Conservation (phyloP, 1,284 basidiomycete species). For the Sanghuangporus sanghuang region DNA sequence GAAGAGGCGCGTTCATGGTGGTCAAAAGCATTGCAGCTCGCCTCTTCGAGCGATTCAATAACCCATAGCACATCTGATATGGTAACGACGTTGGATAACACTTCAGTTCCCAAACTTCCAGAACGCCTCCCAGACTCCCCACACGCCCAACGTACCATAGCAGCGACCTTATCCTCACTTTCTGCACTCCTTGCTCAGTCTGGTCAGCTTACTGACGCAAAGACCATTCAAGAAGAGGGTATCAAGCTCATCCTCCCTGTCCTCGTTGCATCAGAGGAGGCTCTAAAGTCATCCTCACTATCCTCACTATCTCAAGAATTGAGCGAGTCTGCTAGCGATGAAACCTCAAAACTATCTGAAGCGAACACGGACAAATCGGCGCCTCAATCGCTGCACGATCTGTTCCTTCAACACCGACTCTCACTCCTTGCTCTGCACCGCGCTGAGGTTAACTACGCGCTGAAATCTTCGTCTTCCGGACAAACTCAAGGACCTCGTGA, state of each 20-base stretch:
- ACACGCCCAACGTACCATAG: slow-evolving; percentile 61
- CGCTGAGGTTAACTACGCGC: slow-evolving; percentile 68
- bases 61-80: neutral
- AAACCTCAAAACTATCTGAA: neutral
- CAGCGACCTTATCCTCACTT: slow-evolving; percentile 62
- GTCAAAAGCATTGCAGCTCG: slow-evolving; percentile 48
- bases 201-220: slow-evolving; percentile 63
- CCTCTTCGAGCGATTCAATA: slow-evolving; percentile 12
- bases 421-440: slow-evolving; percentile 71
- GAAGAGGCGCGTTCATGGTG: slow-evolving; percentile 63
- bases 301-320: neutral
- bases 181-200: slow-evolving; percentile 68
- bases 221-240: slow-evolving; percentile 58
- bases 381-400: slow-evolving; percentile 57
- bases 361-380: slow-evolving; percentile 33
- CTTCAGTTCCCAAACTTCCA: slow-evolving; percentile 29
- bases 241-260: slow-evolving; percentile 65
- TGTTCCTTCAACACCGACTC: slow-evolving; percentile 69
- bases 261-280: slow-evolving; percentile 19
- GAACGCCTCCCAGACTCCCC: slow-evolving; percentile 35
- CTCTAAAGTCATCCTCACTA: neutral
- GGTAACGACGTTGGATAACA: slow-evolving; percentile 5
- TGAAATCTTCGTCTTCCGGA: slow-evolving; percentile 34
- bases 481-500: slow-evolving; percentile 22
- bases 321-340: neutral